phyloP scores from a whole-genome alignment of 495 filamentous ascomycete species.

The Staphylotrichum tortipilum region DNA sequence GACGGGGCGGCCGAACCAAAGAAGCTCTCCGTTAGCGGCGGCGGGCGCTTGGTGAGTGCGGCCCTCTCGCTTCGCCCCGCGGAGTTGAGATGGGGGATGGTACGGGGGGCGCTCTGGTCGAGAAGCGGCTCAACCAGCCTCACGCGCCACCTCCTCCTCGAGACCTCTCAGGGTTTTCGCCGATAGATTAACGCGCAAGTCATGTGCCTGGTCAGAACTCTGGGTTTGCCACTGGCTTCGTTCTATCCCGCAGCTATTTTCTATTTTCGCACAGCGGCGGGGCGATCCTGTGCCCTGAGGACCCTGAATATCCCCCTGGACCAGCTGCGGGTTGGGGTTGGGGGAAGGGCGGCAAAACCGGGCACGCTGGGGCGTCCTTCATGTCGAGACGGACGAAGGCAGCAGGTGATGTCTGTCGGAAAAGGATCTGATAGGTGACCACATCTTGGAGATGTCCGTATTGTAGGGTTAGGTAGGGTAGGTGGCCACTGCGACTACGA shows the following conservation, averaged over 20 bases:
- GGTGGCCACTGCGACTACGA: too few species aligned
- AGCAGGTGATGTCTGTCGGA: conserved; percentile 8
- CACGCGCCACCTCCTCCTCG: background rate
- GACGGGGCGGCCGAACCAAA: background rate
- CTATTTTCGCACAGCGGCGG: too few species aligned
- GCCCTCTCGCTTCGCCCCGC: conserved; percentile 1
- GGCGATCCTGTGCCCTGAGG: too few species aligned
- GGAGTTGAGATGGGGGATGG: too few species aligned
- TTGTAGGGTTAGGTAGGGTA: too few species aligned
- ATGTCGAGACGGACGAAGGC: too few species aligned
- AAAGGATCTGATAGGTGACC: conserved; percentile 16
- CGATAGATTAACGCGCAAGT: conserved; percentile 21
- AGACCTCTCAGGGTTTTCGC: conserved; percentile 1
- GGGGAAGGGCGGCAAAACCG: too few species aligned
- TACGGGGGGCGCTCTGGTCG: background rate
- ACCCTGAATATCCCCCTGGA: too few species aligned
- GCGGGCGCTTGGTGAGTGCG: background rate
- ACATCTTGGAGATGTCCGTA: conserved; percentile 13
- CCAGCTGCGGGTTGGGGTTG: too few species aligned
- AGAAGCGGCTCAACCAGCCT: background rate
- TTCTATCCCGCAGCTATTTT: conserved; percentile 9
- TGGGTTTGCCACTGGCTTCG: conserved; percentile 17
- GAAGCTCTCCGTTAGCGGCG: background rate
- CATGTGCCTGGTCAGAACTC: conserved; percentile 18
- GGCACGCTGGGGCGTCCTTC: too few species aligned